Conservation (phyloP, 345 rosid species). For the Barbarea vulgaris region DNA sequence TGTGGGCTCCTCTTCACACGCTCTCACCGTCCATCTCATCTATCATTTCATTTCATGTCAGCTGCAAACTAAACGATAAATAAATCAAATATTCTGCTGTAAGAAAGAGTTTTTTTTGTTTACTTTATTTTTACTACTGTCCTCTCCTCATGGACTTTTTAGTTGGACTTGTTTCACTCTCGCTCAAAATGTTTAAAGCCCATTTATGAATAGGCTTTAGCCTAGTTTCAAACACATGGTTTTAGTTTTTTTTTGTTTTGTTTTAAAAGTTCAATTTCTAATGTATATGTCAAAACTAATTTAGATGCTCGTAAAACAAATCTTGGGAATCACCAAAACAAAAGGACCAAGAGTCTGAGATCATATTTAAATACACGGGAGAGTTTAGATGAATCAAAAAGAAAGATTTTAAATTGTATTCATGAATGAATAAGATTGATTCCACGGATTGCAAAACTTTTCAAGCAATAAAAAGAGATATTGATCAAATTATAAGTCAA, state of each 20-base stretch:
- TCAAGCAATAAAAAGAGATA: no score
- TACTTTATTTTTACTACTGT: not conserved
- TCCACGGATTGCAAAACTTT: no score
- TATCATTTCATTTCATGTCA: constrained; percentile 18
- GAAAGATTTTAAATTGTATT: no score
- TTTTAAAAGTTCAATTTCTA: not conserved
- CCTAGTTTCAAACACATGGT: not conserved
- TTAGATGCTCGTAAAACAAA: no score
- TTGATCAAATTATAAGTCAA: no score
- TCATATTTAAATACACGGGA: no score
- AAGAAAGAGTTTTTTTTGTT: not conserved
- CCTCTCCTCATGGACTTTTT: not conserved
- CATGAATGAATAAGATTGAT: no score
- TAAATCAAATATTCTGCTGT: not conserved
- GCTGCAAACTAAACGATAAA: not conserved
- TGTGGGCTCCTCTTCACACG: not conserved
- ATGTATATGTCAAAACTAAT: not conserved
- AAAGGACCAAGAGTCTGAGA: no score
- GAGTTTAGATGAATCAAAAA: no score
- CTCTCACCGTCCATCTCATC: constrained; percentile 12
- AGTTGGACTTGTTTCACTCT: not conserved
- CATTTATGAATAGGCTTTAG: not conserved
- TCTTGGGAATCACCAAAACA: not conserved
- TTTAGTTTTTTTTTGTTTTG: no score
- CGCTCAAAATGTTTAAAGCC: not conserved